Evolutionary conservation across 2,329 filamentous ascomycete species (phyloP).

Genomic region (Penicillium verrucosum): DNA sequence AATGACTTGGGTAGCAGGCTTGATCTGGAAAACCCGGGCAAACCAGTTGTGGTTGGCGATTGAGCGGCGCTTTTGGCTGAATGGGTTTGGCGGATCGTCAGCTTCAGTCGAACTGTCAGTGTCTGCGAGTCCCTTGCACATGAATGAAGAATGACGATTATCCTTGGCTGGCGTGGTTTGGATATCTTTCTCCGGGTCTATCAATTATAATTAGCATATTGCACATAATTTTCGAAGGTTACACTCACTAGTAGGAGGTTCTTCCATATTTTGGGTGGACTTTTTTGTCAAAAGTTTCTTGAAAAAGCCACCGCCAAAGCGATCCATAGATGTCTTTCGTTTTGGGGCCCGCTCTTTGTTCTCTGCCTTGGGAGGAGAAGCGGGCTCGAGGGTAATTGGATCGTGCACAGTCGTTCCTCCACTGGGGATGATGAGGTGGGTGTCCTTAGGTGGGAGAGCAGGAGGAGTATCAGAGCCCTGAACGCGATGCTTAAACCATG

Average conservation of each 20-base stretch:
- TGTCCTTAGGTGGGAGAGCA: slow-evolving; percentile 22
- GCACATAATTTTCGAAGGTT: neutral
- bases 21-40: slow-evolving; percentile 82
- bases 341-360: slow-evolving; percentile 9
- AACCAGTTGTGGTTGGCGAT: slow-evolving; percentile 71
- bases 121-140: slow-evolving; percentile 17
- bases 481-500: slow-evolving; percentile 43
- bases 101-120: slow-evolving; percentile 18
- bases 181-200: slow-evolving; percentile 5
- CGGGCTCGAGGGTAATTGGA: slow-evolving; percentile 12
- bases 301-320: slow-evolving; percentile 47
- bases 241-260: slow-evolving; percentile 40
- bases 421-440: slow-evolving; percentile 24
- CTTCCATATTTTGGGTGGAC: slow-evolving; percentile 34
- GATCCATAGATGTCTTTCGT: slow-evolving; percentile 25
- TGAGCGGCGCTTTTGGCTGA: slow-evolving; percentile 14
- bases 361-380: neutral
- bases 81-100: slow-evolving; percentile 13
- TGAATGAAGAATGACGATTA: neutral
- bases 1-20: slow-evolving; percentile 71
- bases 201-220: neutral
- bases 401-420: slow-evolving; percentile 28
- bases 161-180: slow-evolving; percentile 5
- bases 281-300: slow-evolving; percentile 53
- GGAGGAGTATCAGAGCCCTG: slow-evolving; percentile 25